These are phyloP conservation scores for Kwoniella pini DNA, from an alignment of 768 basidiomycete genomes.

Conservation along the genomic window DNA sequence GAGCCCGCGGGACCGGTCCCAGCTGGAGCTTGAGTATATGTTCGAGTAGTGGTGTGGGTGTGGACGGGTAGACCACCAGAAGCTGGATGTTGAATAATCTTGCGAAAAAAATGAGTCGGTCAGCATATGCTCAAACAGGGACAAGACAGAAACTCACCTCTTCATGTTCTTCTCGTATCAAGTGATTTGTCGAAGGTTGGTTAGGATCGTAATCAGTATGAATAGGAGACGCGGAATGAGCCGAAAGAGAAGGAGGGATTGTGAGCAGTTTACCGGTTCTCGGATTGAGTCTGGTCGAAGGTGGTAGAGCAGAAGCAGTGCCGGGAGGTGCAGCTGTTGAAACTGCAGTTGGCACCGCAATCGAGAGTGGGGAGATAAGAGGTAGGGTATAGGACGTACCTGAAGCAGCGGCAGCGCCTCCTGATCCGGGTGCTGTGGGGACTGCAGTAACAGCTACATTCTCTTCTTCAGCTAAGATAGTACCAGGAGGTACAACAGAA, in stretches of 20 bases:
- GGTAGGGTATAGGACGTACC: conserved; percentile 15
- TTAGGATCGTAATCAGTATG: conserved; percentile 15
- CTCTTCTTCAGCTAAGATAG: conserved; percentile 8
- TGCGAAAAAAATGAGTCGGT: not conserved
- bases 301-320: conserved; percentile 10
- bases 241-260: conserved; percentile 35
- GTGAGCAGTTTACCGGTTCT: conserved; percentile 42
- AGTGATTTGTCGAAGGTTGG: conserved; percentile 19
- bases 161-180: conserved; percentile 46
- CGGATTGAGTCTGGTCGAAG: conserved; percentile 36
- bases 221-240: conserved; percentile 37
- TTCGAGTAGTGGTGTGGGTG: conserved; percentile 44
- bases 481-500: conserved; percentile 8
- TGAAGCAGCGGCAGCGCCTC: conserved; percentile 15
- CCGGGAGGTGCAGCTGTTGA: conserved; percentile 8
- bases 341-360: conserved; percentile 7
- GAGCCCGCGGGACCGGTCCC: conserved; percentile 6
- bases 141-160: conserved; percentile 33
- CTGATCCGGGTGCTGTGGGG: conserved; percentile 9
- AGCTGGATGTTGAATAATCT: conserved; percentile 43
- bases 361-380: conserved; percentile 8
- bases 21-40: conserved; percentile 25
- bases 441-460: conserved; percentile 19
- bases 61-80: conserved; percentile 35
- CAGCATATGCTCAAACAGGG: not conserved